Base-by-base conservation (phyloP, 2,329 filamentous ascomycete genomes). In the Emmonsiellopsis sp. region DNA sequence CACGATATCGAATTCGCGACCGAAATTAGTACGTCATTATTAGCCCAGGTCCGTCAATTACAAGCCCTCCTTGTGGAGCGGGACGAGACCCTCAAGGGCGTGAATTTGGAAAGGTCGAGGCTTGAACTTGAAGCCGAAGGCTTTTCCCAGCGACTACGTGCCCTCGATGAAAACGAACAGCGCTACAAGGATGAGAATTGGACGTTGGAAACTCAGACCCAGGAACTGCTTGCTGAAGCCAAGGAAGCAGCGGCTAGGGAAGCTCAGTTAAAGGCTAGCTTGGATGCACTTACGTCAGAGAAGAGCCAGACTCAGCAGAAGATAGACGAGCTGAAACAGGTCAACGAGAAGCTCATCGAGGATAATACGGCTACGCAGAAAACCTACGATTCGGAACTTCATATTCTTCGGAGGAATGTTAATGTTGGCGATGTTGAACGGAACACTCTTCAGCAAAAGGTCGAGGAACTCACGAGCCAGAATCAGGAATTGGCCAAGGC, bases 1-100 rank as follows among this genome's bases (percentile, higher is more conserved):
- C 90, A 97, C 67, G 93, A 98, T 65, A 95, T 98, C 65, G 90
- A 96, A 62, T 95, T 98, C 65, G 93, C 92, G n/a, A 91, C 93
- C 49, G 92, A 98, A 66, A 96, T 98, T 63, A 96, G 90, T 65
- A 95, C 89, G 5, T 95, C 90, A 2, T 77, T 98, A 50, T 85
- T 98, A 50, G 84, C 87, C n/a, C 93, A 97, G 72, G 87, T 98
- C 49, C 86, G 93, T 57, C 90, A 93, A 65, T 73, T 98, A 52
- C 93, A 98, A 69, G 80, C 84, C 2, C 77, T 95, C 13, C 78
- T 98, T 9, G 81, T 85, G 0, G 90, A 97, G 71, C 87, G 89
- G 60, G 93, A 98, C 58, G 91, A 95, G 51, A 79, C 88, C 46
- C 74, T 96, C 59, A 91, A 87, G 67, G 79, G 84, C 14, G 77